A percentile compares a stretch with the other conserved stretches of the same genome.
Conservation (phyloP, 2,329 filamentous ascomycete genomes). For the Fusarium devonianum region DNA sequence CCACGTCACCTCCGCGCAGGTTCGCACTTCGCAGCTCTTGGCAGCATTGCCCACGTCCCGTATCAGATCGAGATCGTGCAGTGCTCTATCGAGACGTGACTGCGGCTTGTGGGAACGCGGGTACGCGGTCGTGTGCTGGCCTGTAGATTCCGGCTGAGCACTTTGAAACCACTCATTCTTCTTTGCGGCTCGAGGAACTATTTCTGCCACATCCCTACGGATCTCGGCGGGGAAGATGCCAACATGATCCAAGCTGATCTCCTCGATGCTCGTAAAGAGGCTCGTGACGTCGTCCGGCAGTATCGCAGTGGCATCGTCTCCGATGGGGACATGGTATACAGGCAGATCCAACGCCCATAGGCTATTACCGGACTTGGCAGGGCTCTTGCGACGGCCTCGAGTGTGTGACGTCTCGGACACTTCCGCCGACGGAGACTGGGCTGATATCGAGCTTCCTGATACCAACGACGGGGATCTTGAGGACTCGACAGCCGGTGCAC, state of each 20-base stretch:
- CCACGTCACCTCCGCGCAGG: slow-evolving; percentile 3
- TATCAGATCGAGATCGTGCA: neutral
- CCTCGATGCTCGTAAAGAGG: neutral
- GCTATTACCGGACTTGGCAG: slow-evolving; percentile 1
- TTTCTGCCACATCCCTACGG: neutral
- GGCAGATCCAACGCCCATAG: neutral
- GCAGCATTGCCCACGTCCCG: neutral
- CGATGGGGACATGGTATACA: neutral
- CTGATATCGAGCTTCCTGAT: no score
- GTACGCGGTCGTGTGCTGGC: neutral
- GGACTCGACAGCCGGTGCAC: no score
- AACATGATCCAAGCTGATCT: neutral
- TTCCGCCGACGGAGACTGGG: no score
- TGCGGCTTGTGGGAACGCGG: neutral
- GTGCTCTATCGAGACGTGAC: neutral
- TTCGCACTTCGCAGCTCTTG: neutral
- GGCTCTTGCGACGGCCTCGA: neutral
- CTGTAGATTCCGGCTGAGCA: no score
- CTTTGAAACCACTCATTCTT: neutral
- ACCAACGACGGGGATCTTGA: no score
- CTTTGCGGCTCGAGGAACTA: neutral
- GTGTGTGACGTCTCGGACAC: no score
- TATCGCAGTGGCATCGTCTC: neutral
- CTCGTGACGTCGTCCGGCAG: neutral
- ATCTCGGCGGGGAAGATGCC: neutral